Evolutionary conservation across 148 eudicot genomes (phyloP).

Genomic region (Persicaria maculosa): DNA sequence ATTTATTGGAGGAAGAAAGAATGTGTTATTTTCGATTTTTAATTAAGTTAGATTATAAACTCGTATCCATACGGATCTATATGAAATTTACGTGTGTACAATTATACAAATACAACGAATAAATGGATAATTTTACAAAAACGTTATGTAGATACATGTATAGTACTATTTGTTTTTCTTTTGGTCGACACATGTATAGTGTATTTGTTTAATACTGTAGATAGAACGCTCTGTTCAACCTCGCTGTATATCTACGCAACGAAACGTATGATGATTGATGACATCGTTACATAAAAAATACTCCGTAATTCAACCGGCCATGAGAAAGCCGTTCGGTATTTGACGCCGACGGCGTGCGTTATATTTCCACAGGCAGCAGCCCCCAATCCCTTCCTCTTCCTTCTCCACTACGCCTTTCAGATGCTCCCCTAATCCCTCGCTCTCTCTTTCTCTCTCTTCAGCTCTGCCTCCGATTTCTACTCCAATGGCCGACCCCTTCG

Average conservation of each 20-base stretch:
- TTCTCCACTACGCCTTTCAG: neutral
- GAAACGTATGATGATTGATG: neutral
- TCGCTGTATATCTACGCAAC: neutral
- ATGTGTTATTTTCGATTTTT: too few species aligned
- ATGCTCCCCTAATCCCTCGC: neutral
- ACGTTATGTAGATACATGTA: too few species aligned
- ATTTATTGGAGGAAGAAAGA: too few species aligned
- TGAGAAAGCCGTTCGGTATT: neutral
- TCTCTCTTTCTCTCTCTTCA: too few species aligned
- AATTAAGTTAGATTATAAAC: too few species aligned
- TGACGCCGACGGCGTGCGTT: neutral
- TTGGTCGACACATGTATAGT: too few species aligned
- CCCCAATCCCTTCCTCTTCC: neutral
- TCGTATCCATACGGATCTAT: too few species aligned
- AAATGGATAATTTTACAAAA: too few species aligned
- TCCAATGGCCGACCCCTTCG: conserved; percentile 29
- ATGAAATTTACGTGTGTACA: too few species aligned
- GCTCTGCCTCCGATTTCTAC: neutral
- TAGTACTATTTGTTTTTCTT: too few species aligned
- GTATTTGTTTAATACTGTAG: too few species aligned
- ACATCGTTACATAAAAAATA: neutral
- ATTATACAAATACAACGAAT: too few species aligned
- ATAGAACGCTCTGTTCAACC: neutral
- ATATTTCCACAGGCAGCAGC: neutral
- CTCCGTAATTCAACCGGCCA: conserved; percentile 13